Percentiles rank a stretch among this genome's conserved stretches.
Conservation (phyloP, 2,329 filamentous ascomycete genomes). For the Colletotrichum orbiculare region DNA sequence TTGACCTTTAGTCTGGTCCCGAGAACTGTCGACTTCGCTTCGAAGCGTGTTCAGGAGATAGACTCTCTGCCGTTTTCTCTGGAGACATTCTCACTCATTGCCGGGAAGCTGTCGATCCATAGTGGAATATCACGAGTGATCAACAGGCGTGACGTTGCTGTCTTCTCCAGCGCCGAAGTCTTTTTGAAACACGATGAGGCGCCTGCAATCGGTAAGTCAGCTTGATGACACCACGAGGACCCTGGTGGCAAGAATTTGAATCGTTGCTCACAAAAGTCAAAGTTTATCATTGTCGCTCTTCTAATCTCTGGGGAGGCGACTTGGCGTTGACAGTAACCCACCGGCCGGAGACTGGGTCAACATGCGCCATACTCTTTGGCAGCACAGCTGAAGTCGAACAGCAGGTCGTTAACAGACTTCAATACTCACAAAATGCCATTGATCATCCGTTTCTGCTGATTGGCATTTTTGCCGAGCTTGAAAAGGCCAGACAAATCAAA, state of each 20-base stretch:
- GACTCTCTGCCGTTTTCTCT: no score
- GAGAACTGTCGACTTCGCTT: no score
- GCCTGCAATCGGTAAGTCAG: neutral
- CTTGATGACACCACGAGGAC: no score
- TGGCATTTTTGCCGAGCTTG: conserved; percentile 46
- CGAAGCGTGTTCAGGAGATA: no score
- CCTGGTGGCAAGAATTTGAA: no score
- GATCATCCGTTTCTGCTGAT: conserved; percentile 43
- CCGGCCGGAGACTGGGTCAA: neutral
- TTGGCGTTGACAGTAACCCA: conserved; percentile 2
- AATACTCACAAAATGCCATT: conserved; percentile 10
- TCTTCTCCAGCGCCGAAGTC: neutral
- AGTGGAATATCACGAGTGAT: no score
- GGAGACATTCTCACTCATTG: no score
- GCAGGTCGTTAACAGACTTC: neutral
- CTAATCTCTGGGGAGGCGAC: neutral
- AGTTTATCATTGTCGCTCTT: conserved; percentile 13
- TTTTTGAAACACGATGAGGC: neutral
- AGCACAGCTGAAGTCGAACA: neutral
- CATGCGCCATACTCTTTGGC: neutral
- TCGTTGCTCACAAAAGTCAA: no score
- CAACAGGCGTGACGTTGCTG: neutral
- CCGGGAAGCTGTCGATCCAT: no score
- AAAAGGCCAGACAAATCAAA: conserved; percentile 42
- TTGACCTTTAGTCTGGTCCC: no score